phyloP scores from a whole-genome alignment of 139 green algal genomes.

The Astrephomene gubernaculifera region DNA sequence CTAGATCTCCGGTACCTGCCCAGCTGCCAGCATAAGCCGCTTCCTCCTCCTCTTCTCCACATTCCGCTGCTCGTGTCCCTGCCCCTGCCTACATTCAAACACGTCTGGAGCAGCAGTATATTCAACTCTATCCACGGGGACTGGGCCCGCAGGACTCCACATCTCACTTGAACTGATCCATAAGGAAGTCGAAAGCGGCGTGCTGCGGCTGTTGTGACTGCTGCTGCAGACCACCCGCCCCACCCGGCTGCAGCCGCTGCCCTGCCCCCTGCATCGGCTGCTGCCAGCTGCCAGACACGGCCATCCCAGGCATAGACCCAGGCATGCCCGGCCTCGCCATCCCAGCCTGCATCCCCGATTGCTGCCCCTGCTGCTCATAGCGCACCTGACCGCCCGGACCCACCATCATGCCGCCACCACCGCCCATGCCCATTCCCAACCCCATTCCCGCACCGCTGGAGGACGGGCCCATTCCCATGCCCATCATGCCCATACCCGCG shows the following conservation, averaged over 20 bases:
- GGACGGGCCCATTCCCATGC: background rate
- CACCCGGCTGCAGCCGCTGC: too few relatives aligned
- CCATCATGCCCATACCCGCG: too few relatives aligned
- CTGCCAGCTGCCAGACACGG: conserved; percentile 7
- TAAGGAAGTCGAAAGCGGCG: conserved; percentile 57
- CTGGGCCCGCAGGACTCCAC: too few relatives aligned
- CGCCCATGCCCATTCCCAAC: background rate
- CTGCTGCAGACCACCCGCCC: too few relatives aligned
- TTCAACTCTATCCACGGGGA: too few relatives aligned
- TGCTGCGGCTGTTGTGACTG: background rate
- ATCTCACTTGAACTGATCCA: conserved; percentile 21
- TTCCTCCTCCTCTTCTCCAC: too few relatives aligned
- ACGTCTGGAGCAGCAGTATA: too few relatives aligned
- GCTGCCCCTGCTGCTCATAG: background rate
- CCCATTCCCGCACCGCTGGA: background rate
- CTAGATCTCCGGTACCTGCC: too few relatives aligned
- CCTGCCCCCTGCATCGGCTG: background rate
- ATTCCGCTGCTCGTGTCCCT: too few relatives aligned
- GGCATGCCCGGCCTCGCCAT: background rate
- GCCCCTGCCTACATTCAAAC: too few relatives aligned
- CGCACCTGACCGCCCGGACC: conserved; percentile 24
- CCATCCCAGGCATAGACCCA: background rate
- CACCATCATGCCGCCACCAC: conserved; percentile 30
- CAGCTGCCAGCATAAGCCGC: too few relatives aligned
- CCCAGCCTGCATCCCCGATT: background rate